These are phyloP conservation scores for Rhodotorula toruloides DNA, from an alignment of 768 basidiomycete genomes.

Conservation along the genomic window DNA sequence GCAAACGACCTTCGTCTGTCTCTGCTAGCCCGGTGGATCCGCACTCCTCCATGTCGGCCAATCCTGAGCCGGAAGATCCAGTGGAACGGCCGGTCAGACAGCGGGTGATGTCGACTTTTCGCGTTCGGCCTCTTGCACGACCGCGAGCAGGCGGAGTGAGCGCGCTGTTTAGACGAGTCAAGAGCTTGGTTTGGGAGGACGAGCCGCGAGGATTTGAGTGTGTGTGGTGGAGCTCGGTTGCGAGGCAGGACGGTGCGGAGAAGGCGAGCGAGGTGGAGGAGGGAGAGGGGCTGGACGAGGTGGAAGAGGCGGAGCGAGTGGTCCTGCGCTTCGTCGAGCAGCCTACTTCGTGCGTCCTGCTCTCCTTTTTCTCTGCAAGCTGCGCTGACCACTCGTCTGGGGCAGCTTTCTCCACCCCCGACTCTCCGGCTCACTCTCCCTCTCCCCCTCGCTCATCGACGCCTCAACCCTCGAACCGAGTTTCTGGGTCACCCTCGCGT, in stretches of 20 bases:
- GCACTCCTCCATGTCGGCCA: neutral
- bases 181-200: too few relatives aligned
- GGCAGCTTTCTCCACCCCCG: conserved; percentile 12
- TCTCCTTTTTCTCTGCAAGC: neutral
- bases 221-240: too few relatives aligned
- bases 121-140: too few relatives aligned
- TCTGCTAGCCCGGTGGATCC: neutral
- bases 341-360: neutral
- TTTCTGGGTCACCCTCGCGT: conserved; percentile 23
- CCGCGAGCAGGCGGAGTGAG: too few relatives aligned
- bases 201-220: too few relatives aligned
- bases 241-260: conserved; percentile 3
- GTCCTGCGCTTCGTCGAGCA: neutral
- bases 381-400: neutral
- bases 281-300: neutral
- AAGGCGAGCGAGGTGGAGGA: neutral
- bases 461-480: conserved; percentile 15
- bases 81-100: neutral
- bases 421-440: conserved; percentile 3
- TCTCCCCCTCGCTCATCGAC: conserved; percentile 4
- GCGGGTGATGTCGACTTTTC: neutral
- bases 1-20: neutral
- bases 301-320: neutral
- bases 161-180: neutral
- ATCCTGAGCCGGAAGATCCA: neutral